These are phyloP conservation scores for Silene conica DNA, from an alignment of 148 eudicot genomes.

Conservation along the genomic window DNA sequence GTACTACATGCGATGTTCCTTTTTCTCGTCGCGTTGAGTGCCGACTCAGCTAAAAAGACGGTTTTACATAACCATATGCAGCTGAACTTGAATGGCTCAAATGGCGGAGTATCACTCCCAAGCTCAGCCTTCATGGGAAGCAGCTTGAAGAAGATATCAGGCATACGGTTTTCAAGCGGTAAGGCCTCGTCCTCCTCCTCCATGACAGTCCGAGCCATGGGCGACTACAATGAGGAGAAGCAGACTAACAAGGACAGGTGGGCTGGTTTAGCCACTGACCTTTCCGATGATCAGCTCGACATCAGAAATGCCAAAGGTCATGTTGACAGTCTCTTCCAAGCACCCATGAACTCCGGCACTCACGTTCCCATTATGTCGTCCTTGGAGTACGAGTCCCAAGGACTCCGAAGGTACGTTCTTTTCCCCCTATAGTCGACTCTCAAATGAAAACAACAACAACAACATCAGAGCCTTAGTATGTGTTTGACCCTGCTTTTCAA, in stretches of 20 bases:
- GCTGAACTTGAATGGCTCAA: conserved; percentile 56
- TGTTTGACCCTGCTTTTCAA: no score
- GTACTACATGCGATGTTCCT: no score
- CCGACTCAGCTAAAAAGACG: no score
- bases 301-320: conserved; percentile 80
- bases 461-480: no score
- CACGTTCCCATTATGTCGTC: conserved; percentile 59
- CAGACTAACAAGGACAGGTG: conserved; percentile 59
- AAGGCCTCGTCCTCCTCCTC: conserved; percentile 28
- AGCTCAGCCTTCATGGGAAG: conserved; percentile 55
- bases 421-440: no score
- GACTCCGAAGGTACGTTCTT: conserved; percentile 40
- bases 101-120: conserved; percentile 43
- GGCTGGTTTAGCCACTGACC: conserved; percentile 48
- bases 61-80: no score
- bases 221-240: conserved; percentile 40
- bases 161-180: conserved; percentile 27
- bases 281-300: conserved; percentile 79
- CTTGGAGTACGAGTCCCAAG: conserved; percentile 59
- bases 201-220: conserved; percentile 35
- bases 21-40: no score
- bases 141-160: conserved; percentile 50
- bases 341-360: conserved; percentile 55
- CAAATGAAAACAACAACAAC: no score
- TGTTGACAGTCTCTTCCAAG: conserved; percentile 76